These are phyloP conservation scores for Alternaria tenuissima DNA, from an alignment of 2,329 filamentous ascomycete genomes.

Conservation along the genomic window DNA sequence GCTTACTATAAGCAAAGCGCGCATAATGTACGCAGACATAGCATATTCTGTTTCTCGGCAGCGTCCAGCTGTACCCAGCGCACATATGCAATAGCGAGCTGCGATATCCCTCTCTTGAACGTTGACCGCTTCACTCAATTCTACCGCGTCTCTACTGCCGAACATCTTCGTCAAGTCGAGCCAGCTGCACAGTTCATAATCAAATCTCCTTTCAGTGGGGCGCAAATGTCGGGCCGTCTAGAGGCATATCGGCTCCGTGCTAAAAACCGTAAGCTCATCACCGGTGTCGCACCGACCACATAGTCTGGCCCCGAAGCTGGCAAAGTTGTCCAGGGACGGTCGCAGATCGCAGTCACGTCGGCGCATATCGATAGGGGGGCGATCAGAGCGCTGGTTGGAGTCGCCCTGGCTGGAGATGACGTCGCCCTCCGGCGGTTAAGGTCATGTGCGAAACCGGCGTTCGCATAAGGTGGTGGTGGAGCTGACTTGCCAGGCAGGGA, in stretches of 20 bases:
- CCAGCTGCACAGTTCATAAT: neutral
- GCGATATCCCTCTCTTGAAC: neutral
- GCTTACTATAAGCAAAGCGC: neutral
- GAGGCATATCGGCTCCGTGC: constrained; percentile 16
- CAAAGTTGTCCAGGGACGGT: neutral
- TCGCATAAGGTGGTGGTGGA: constrained; percentile 7
- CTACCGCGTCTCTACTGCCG: neutral
- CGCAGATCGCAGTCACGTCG: constrained; percentile 3
- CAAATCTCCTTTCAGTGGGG: constrained; percentile 17
- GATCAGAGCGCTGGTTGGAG: neutral
- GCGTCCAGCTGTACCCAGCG: neutral
- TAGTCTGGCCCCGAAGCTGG: constrained; percentile 15
- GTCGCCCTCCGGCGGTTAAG: constrained; percentile 18
- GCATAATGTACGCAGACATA: neutral
- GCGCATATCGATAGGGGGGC: constrained; percentile 8
- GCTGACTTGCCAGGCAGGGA: neutral
- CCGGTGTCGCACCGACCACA: constrained; percentile 26
- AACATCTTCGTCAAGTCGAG: neutral
- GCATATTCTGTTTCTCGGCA: neutral
- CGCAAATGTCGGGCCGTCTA: constrained; percentile 15
- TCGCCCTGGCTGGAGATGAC: constrained; percentile 21
- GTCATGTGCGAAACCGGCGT: constrained; percentile 23
- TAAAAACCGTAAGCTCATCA: constrained; percentile 18
- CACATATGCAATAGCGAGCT: neutral
- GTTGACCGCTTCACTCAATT: neutral